Evolutionary conservation across 1,139 yeast species (phyloP).

Genomic region (Groenewaldozyma sp.): DNA sequence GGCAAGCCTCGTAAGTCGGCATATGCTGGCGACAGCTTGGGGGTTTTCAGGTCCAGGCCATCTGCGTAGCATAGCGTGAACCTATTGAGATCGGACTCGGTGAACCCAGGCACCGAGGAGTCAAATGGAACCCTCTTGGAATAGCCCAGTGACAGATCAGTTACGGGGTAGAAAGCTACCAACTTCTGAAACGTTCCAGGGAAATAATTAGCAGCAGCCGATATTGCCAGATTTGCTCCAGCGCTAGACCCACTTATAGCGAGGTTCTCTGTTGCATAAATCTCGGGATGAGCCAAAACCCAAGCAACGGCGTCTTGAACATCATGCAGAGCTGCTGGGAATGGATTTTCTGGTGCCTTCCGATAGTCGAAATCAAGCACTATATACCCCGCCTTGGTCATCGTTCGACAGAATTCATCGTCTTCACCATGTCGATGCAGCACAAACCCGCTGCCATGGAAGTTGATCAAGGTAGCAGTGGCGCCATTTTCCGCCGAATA

Average conservation of each 20-base stretch:
- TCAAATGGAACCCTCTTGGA: neutral
- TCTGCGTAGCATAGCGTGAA: neutral
- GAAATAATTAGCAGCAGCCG: neutral
- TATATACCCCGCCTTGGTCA: neutral
- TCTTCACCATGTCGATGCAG: neutral
- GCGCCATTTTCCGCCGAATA: neutral
- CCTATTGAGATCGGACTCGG: neutral
- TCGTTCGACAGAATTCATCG: neutral
- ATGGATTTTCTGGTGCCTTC: neutral
- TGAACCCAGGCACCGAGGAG: neutral
- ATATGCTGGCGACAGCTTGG: neutral
- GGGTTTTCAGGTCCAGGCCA: neutral
- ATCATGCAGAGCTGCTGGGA: neutral
- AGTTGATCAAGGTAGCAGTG: neutral
- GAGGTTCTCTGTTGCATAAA: neutral
- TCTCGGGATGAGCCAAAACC: neutral
- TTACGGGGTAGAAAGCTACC: neutral
- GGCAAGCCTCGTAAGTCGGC: neutral
- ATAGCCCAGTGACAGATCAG: neutral
- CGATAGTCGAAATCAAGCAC: neutral
- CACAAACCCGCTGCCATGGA: conserved; percentile 1
- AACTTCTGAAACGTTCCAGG: neutral
- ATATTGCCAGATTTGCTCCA: neutral
- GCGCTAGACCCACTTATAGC: neutral
- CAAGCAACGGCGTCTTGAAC: neutral